phyloP scores from a whole-genome alignment of 192 early-diverging fungal species.

The Coemansia biformis region DNA sequence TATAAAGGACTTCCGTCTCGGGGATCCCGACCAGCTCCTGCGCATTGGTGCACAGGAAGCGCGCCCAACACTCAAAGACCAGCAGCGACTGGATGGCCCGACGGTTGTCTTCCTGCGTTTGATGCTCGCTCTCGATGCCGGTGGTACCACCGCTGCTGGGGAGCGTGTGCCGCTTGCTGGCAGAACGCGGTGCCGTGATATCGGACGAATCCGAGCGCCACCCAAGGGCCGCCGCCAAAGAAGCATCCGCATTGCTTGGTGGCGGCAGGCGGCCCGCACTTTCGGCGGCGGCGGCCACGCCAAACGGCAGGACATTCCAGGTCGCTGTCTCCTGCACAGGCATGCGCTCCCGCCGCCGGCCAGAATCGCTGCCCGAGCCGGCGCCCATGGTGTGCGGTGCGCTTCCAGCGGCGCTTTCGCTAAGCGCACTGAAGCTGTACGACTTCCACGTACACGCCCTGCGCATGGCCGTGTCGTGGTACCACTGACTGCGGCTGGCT shows the following conservation, averaged over 20 bases:
- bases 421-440: conserved; percentile 23
- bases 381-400: conserved; percentile 25
- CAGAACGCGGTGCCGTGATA: no score
- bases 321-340: no score
- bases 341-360: no score
- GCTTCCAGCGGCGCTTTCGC: conserved; percentile 18
- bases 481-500: not conserved
- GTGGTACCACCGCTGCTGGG: conserved; percentile 1
- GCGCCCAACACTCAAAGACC: conserved; percentile 35
- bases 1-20: conserved; percentile 21
- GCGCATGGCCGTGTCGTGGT: no score
- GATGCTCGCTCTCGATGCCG: not conserved
- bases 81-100: conserved; percentile 32
- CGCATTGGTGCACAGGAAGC: conserved; percentile 18
- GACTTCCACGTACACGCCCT: conserved; percentile 12
- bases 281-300: no score
- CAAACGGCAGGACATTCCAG: no score
- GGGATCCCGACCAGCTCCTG: conserved; percentile 18
- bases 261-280: no score
- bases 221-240: no score
- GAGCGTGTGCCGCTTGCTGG: conserved; percentile 12
- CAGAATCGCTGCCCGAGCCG: conserved; percentile 1
- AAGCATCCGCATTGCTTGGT: no score
- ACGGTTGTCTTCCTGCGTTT: conserved; percentile 14
- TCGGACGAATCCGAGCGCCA: no score